Evolutionary conservation across 1,139 yeast genomes (phyloP), one percentile per base, ranked within the genome.

Genomic region (Pneumocystis murina): DNA sequence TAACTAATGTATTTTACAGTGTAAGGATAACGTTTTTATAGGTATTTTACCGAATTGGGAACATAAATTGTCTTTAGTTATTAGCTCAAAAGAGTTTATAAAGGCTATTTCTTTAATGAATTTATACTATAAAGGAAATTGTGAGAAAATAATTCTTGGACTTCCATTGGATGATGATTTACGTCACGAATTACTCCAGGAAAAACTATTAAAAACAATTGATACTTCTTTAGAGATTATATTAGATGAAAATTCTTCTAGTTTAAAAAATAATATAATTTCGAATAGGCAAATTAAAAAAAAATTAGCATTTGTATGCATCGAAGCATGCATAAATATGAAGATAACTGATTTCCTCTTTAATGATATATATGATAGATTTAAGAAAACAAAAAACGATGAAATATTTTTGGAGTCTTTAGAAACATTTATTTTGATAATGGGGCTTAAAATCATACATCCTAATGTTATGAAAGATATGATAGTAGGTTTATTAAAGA

Each of bases 11-110:
- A 20, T 40, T 14, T 10, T n/a, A n/a, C 24, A 66, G 67, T 85
- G 84, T 1, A 75, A 75, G 59, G 78, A 76, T 66, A 83, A 79
- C 64, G 70, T 84, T 43, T 75, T 75, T 5, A 77, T 84, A 16
- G 94, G 91, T 0, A 76, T 83, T 17, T 73, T 84, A 16, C 77
- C 84, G 4, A 84, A 81, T 68, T 88, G 96, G 96, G 89, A 90
- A 0, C 94, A 87, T 69, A 75, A 80, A 30, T 71, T 84, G 17
- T 75, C 78, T 64, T 79, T 75, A 16, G 72, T 82, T 16, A 75
- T 87, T 67, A 75, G 81, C 10, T 69, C 73, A 5, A 81, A 80
- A 0, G 74, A 79, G 43, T 85, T 84, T 65, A 73, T 80, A 14
- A 75, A 74, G 1, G 92, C 94, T 0, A 76, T 87, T 36, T 73